Evolutionary conservation across 208 protist genomes (phyloP).

Genomic region (Leishmania mexicana): DNA sequence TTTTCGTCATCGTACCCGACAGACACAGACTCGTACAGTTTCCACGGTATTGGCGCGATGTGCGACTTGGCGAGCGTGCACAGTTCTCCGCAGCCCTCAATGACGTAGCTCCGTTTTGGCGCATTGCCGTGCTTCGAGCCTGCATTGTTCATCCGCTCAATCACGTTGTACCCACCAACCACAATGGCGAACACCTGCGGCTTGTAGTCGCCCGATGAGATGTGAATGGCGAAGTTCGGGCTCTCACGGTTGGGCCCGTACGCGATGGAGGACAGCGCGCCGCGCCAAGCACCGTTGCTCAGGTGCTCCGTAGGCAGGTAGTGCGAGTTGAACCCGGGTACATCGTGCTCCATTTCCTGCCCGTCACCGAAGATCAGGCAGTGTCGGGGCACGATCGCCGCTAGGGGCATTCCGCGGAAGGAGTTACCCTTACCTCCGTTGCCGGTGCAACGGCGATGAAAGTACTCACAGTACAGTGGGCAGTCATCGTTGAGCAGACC

Average conservation of each 20-base stretch:
- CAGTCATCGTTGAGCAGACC: conserved; percentile 87
- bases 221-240: conserved; percentile 86
- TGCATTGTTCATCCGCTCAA: conserved; percentile 83
- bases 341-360: conserved; percentile 74
- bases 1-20: conserved; percentile 84
- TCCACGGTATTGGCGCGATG: conserved; percentile 85
- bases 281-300: conserved; percentile 73
- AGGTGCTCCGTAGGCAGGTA: conserved; percentile 81
- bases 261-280: conserved; percentile 80
- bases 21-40: conserved; percentile 78
- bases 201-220: conserved; percentile 79
- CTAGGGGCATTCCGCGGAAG: conserved; percentile 81
- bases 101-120: conserved; percentile 75
- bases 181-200: conserved; percentile 87
- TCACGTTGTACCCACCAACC: conserved; percentile 87
- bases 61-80: conserved; percentile 89
- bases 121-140: conserved; percentile 83
- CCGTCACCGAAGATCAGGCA: conserved; percentile 87
- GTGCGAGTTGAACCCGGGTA: conserved; percentile 72
- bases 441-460: conserved; percentile 83
- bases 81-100: conserved; percentile 84
- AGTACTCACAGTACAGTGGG: conserved; percentile 91
- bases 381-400: conserved; percentile 75
- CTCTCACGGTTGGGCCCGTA: conserved; percentile 80
- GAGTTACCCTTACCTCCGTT: conserved; percentile 71